Conservation (phyloP, 2,329 filamentous ascomycete species). For the Epichloe baconii region DNA sequence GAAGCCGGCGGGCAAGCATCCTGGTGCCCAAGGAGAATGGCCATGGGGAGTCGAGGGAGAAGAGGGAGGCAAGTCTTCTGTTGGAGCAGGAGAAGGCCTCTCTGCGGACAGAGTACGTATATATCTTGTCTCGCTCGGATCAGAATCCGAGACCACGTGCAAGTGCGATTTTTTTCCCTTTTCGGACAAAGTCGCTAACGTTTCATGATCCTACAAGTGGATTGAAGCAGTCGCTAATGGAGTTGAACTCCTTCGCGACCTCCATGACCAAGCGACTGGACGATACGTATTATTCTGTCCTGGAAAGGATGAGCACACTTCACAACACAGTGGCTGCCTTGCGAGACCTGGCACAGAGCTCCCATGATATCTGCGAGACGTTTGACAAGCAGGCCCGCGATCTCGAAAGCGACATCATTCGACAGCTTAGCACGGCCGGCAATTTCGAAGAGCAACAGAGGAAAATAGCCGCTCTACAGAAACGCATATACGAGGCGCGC, state of each 20-base stretch:
- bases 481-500: constrained; percentile 46
- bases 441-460: constrained; percentile 52
- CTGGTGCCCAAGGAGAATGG: constrained; percentile 20
- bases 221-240: constrained; percentile 36
- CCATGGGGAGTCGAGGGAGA: constrained; percentile 23
- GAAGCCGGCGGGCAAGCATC: constrained; percentile 30
- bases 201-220: constrained; percentile 24
- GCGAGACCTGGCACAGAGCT: constrained; percentile 51
- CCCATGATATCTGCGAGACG: constrained; percentile 40
- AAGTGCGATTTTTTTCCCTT: too few relatives aligned
- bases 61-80: constrained; percentile 27
- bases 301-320: constrained; percentile 53
- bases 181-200: not conserved
- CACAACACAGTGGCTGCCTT: constrained; percentile 51
- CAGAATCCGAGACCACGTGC: not conserved
- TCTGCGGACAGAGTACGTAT: constrained; percentile 20
- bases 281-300: constrained; percentile 59
- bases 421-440: constrained; percentile 46
- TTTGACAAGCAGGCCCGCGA: constrained; percentile 49
- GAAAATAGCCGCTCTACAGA: constrained; percentile 48
- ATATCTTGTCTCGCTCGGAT: not conserved
- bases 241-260: constrained; percentile 47
- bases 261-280: constrained; percentile 54
- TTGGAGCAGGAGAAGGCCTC: constrained; percentile 24
- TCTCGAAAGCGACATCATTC: constrained; percentile 45